Evolutionary conservation across 768 basidiomycete species (phyloP), one percentile per base, ranked within the genome.

Genomic region (Gymnopilus dilepis): DNA sequence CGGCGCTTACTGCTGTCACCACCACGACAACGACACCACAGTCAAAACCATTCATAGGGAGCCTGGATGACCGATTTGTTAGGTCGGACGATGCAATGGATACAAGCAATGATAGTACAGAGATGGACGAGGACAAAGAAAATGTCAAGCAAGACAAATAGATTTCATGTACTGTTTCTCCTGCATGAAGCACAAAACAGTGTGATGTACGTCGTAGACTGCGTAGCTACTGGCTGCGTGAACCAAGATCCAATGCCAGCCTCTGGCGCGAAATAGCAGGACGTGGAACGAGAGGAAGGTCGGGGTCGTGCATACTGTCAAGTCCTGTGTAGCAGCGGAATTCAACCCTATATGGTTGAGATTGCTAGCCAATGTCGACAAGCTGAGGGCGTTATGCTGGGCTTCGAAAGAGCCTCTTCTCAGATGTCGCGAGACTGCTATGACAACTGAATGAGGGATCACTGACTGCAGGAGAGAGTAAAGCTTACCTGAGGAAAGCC

Each of bases 1-100:
- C 84, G 3, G 80, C 92, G 1, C 75, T 94, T 50, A 84, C 84
- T 15, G 77, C 88, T 8, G 85, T 86, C n/a, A 91, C 89, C 9
- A 82, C 83, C 5, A 50, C 58, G 33, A 69, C 58, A 60, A 65
- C 69, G 57, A 34, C 65, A 37, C 17, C 70, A 58, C 74, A 67
- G 28, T 61, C 74, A n/a, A 77, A 77, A 48, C 84, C 87, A n/a
- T 79, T 86, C 48, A 66, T 84, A 52, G 80, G 77, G 17, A 88
- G 81, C 56, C 74, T 91, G 56, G 84, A 86, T 59, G 78, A 84
- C 60, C 80, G 90, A 47, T 91, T 91, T 63, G 83, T 90, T 13
- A 89, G 81, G 69, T 77, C 80, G 22, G 74, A 77, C 30, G 73
- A 71, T 24, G 70, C 72, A 21, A 71, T 75, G 52, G 72, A 74